Evolutionary conservation across 139 green algal genomes (phyloP).

Genomic region (Diplosphaera chodatii): DNA sequence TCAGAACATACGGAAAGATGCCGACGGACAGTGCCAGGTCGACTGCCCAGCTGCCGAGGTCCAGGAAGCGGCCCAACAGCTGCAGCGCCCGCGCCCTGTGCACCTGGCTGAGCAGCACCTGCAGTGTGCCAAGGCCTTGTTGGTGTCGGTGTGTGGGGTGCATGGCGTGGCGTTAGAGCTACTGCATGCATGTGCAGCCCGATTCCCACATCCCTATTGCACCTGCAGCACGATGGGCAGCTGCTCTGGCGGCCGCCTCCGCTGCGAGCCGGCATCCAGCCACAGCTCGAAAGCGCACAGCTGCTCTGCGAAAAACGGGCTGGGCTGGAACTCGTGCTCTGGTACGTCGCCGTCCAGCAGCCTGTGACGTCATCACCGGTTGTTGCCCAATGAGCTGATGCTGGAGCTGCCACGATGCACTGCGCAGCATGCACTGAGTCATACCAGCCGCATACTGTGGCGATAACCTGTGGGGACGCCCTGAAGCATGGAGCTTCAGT

Average conservation of each 20-base stretch:
- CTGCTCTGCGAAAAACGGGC: constrained; percentile 95
- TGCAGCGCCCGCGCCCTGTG: constrained; percentile 89
- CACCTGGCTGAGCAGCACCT: constrained; percentile 94
- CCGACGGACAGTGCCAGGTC: constrained; percentile 94
- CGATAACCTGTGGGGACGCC: too few species aligned
- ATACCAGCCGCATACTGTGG: too few species aligned
- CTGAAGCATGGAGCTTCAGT: too few species aligned
- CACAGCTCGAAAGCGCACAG: constrained; percentile 98
- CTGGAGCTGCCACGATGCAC: too few species aligned
- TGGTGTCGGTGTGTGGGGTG: too few species aligned
- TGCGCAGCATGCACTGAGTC: too few species aligned
- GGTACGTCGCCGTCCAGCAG: constrained; percentile 5
- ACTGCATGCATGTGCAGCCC: too few species aligned
- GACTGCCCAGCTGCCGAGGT: constrained; percentile 96
- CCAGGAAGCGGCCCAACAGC: constrained; percentile 92
- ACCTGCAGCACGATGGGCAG: constrained; percentile 97
- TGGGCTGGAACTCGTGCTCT: constrained; percentile 39
- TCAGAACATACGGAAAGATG: constrained; percentile 99
- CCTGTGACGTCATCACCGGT: too few species aligned
- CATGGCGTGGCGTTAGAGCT: too few species aligned
- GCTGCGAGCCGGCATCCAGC: constrained; percentile 75
- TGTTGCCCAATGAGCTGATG: too few species aligned
- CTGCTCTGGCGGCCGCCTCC: constrained; percentile 92
- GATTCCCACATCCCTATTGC: too few species aligned
- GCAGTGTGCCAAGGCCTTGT: too few species aligned